Conservation (phyloP, 2,329 filamentous ascomycete genomes). For the Podosphaera xanthii region DNA sequence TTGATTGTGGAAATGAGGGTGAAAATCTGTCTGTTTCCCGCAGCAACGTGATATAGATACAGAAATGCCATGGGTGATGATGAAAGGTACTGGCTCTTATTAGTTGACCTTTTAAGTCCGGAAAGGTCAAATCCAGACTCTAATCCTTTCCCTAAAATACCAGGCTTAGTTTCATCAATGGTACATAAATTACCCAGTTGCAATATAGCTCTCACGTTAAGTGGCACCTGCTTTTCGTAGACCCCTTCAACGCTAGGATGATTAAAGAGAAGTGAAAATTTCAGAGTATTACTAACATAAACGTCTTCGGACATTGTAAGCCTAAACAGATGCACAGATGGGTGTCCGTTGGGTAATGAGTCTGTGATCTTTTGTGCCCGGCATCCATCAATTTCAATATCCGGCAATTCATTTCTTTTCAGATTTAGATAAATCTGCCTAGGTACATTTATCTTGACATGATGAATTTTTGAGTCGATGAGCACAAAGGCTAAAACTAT, state of each 20-base stretch:
- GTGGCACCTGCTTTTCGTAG: constrained; percentile 80
- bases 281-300: constrained; percentile 66
- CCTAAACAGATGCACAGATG: constrained; percentile 84
- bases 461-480: constrained; percentile 81
- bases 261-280: constrained; percentile 63
- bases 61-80: constrained; percentile 58
- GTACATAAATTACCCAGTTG: constrained; percentile 80
- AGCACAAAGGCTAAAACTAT: constrained; percentile 75
- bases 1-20: constrained; percentile 71
- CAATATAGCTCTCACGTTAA: constrained; percentile 68
- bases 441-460: constrained; percentile 70
- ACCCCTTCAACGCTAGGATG: constrained; percentile 91
- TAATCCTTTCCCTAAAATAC: constrained; percentile 75
- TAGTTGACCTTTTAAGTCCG: constrained; percentile 42
- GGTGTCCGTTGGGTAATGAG: constrained; percentile 83
- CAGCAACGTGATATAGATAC: constrained; percentile 78
- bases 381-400: constrained; percentile 69
- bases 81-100: constrained; percentile 54
- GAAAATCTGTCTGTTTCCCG: constrained; percentile 81
- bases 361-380: constrained; percentile 83
- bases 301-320: constrained; percentile 72
- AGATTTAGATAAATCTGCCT: constrained; percentile 81
- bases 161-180: constrained; percentile 75
- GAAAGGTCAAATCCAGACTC: constrained; percentile 83
- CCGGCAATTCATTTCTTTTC: constrained; percentile 65